Conservation (phyloP, 2,329 filamentous ascomycete genomes). For the Stemphylium beticola region DNA sequence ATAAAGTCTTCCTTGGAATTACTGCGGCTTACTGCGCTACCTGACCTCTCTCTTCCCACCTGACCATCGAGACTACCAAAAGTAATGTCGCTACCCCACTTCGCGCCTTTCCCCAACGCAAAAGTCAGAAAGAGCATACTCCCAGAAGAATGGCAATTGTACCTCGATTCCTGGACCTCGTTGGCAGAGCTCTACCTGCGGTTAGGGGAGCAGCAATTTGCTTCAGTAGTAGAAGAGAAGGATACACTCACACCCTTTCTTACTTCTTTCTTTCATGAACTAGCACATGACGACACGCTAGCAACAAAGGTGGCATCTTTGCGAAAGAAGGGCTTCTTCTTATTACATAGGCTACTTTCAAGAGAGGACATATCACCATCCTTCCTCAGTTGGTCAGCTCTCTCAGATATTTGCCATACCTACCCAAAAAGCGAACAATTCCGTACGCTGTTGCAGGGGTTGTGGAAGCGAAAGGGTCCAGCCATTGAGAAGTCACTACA, state of each 20-base stretch:
- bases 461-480: slow-evolving; percentile 61
- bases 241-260: slow-evolving; percentile 69
- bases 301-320: slow-evolving; percentile 57
- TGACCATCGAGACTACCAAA: neutral
- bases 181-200: slow-evolving; percentile 70
- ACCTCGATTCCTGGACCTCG: slow-evolving; percentile 76
- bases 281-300: slow-evolving; percentile 42
- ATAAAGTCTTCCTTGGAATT: neutral
- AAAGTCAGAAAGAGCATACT: slow-evolving; percentile 70
- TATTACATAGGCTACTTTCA: slow-evolving; percentile 65
- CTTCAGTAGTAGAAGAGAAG: slow-evolving; percentile 58
- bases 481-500: slow-evolving; percentile 63
- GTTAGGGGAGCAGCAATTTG: slow-evolving; percentile 64
- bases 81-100: slow-evolving; percentile 65
- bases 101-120: slow-evolving; percentile 78
- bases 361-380: slow-evolving; percentile 52
- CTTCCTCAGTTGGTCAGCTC: slow-evolving; percentile 69
- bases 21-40: neutral
- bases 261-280: slow-evolving; percentile 68
- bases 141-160: slow-evolving; percentile 76
- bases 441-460: slow-evolving; percentile 53
- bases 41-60: too few relatives aligned
- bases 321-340: slow-evolving; percentile 68
- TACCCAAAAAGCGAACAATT: slow-evolving; percentile 69
- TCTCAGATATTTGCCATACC: slow-evolving; percentile 70